Conservation (phyloP, 2,329 filamentous ascomycete genomes). For the Paraphaeosphaeria sporulosa region DNA sequence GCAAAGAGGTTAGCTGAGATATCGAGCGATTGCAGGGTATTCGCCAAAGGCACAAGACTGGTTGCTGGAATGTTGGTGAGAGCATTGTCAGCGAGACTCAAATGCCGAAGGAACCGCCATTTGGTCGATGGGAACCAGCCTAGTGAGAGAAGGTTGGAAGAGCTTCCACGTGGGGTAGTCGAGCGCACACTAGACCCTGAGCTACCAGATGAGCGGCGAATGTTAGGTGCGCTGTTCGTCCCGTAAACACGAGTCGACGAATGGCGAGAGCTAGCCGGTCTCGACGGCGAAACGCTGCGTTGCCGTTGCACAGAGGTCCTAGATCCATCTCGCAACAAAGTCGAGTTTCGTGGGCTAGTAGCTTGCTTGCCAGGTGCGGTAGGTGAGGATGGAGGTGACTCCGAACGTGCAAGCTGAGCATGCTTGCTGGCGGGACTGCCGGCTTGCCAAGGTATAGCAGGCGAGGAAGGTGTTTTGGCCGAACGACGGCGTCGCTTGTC, state of each 20-base stretch:
- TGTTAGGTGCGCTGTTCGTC: slow-evolving; percentile 73
- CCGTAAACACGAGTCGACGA: slow-evolving; percentile 69
- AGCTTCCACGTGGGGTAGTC: slow-evolving; percentile 68
- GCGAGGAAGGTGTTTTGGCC: slow-evolving; percentile 83
- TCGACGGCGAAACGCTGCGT: slow-evolving; percentile 81
- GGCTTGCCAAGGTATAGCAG: slow-evolving; percentile 72
- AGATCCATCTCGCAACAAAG: slow-evolving; percentile 64
- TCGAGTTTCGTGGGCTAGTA: slow-evolving; percentile 56
- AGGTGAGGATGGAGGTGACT: slow-evolving; percentile 62
- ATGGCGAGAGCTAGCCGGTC: slow-evolving; percentile 78
- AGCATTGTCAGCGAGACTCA: slow-evolving; percentile 90
- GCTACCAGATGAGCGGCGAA: slow-evolving; percentile 89
- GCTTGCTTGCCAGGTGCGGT: slow-evolving; percentile 52
- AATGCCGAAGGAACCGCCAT: slow-evolving; percentile 92
- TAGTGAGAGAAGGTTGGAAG: slow-evolving; percentile 76
- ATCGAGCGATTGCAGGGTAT: slow-evolving; percentile 90
- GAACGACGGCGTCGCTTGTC: slow-evolving; percentile 89
- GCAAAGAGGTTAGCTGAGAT: slow-evolving; percentile 91
- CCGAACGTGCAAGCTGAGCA: slow-evolving; percentile 72
- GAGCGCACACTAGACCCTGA: slow-evolving; percentile 79
- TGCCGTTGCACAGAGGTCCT: slow-evolving; percentile 56
- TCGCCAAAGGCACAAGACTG: slow-evolving; percentile 82
- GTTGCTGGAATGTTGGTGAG: slow-evolving; percentile 79
- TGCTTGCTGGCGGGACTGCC: slow-evolving; percentile 70
- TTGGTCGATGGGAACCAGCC: slow-evolving; percentile 82